Evolutionary conservation across 768 basidiomycete genomes (phyloP).

Genomic region (Tephrocybe sp.): DNA sequence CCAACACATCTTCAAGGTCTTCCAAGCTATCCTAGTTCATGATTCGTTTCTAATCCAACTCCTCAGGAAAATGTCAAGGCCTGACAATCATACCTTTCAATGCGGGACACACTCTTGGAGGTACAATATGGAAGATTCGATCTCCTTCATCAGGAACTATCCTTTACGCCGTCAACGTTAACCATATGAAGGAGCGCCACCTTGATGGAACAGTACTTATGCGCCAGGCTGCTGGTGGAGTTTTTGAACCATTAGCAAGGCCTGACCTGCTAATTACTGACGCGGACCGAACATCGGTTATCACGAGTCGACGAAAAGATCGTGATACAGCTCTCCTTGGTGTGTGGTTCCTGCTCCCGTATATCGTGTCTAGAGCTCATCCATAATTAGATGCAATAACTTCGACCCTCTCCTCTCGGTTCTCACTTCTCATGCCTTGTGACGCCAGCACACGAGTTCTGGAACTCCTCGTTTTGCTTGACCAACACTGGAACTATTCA

Average conservation of each 20-base stretch:
- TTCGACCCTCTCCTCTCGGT: slow-evolving; percentile 75
- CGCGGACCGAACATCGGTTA: slow-evolving; percentile 79
- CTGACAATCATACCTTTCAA: slow-evolving; percentile 94
- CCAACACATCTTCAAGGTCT: slow-evolving; percentile 92
- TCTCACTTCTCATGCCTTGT: slow-evolving; percentile 86
- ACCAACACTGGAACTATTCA: slow-evolving; percentile 96
- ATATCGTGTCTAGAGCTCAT: slow-evolving; percentile 5
- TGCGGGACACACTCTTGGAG: slow-evolving; percentile 93
- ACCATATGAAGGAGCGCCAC: slow-evolving; percentile 95
- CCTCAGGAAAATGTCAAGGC: slow-evolving; percentile 83
- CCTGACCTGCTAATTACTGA: slow-evolving; percentile 95
- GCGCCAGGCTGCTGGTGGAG: slow-evolving; percentile 67
- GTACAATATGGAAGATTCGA: slow-evolving; percentile 98
- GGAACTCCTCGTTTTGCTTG: slow-evolving; percentile 92
- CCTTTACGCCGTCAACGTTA: slow-evolving; percentile 91
- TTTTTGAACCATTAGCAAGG: slow-evolving; percentile 83
- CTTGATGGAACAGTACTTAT: slow-evolving; percentile 91
- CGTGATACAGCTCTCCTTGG: slow-evolving; percentile 88
- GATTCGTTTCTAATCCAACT: slow-evolving; percentile 8
- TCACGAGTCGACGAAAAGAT: slow-evolving; percentile 85
- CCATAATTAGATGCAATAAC: slow-evolving; percentile 75
- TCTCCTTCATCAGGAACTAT: slow-evolving; percentile 96
- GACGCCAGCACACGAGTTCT: slow-evolving; percentile 94
- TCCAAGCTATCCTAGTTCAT: slow-evolving; percentile 7
- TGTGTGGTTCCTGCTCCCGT: slow-evolving; percentile 22